Conservation (phyloP, 1,284 basidiomycete species). For the Paramarasmius palmivorus region DNA sequence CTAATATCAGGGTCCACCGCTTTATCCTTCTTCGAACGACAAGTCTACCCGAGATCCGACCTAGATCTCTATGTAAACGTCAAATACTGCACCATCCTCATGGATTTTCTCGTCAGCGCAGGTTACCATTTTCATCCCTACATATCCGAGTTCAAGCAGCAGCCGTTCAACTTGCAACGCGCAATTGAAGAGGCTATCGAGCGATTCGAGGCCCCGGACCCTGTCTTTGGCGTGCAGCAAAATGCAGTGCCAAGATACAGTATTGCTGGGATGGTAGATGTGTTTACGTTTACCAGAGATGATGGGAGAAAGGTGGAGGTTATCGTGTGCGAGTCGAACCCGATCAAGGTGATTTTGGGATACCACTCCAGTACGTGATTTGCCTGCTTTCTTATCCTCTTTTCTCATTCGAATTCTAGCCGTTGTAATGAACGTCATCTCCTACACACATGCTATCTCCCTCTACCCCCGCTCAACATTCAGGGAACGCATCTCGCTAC, state of each 20-base stretch:
- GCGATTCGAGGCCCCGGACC: background rate
- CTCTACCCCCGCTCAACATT: background rate
- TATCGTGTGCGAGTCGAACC: background rate
- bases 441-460: background rate
- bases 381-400: too few relatives aligned
- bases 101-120: background rate
- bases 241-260: background rate
- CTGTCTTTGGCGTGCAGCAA: background rate
- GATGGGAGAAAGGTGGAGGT: background rate
- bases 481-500: background rate
- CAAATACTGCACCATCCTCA: background rate
- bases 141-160: background rate
- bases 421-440: constrained; percentile 1
- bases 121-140: background rate
- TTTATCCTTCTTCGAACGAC: background rate
- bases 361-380: background rate
- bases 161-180: background rate
- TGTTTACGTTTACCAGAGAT: background rate
- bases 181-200: background rate
- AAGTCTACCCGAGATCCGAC: background rate
- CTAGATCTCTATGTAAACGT: background rate
- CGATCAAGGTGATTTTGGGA: background rate
- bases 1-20: constrained; percentile 1
- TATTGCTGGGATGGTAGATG: background rate
- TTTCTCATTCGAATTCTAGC: background rate